Conservation (phyloP, 805 yeast species). For the Peterozyma xylosa region DNA sequence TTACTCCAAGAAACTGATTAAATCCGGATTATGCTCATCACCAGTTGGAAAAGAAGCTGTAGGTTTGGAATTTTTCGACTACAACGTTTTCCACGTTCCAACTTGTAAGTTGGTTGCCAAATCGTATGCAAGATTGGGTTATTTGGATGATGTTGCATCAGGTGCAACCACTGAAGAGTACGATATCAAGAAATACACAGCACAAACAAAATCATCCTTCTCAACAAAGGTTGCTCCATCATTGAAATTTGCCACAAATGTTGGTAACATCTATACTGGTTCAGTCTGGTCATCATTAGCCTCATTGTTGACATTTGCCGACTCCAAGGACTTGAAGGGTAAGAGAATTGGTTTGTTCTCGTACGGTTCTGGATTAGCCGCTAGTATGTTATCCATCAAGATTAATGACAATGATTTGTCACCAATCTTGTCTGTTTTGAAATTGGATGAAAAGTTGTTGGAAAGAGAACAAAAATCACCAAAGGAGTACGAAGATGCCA, state of each 20-base stretch:
- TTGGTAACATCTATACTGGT: slow-evolving; percentile 98
- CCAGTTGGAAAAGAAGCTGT: slow-evolving; percentile 45
- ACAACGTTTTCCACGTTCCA: slow-evolving; percentile 96
- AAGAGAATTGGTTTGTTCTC: slow-evolving; percentile 92
- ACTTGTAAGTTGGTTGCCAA: slow-evolving; percentile 92
- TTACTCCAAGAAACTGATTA: slow-evolving; percentile 70
- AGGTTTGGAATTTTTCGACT: slow-evolving; percentile 76
- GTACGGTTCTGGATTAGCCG: slow-evolving; percentile 96
- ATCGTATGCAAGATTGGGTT: slow-evolving; percentile 85
- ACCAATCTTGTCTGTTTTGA: slow-evolving; percentile 52
- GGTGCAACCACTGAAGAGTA: slow-evolving; percentile 50
- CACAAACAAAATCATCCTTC: slow-evolving; percentile 61
- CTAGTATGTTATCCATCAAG: slow-evolving; percentile 73
- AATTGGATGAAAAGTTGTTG: slow-evolving; percentile 60
- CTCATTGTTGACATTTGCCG: slow-evolving; percentile 71
- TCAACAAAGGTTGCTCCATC: slow-evolving; percentile 73
- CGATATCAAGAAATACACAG: slow-evolving; percentile 84
- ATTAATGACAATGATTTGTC: slow-evolving; percentile 73
- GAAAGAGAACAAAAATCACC: slow-evolving; percentile 67
- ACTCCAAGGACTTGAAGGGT: slow-evolving; percentile 63
- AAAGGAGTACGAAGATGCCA: slow-evolving; percentile 70
- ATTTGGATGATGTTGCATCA: slow-evolving; percentile 56
- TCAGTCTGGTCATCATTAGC: slow-evolving; percentile 83
- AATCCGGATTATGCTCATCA: slow-evolving; percentile 32
- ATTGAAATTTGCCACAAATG: slow-evolving; percentile 83